Conservation (phyloP, 257 asterid genomes). For the Jacaranda copaia region DNA sequence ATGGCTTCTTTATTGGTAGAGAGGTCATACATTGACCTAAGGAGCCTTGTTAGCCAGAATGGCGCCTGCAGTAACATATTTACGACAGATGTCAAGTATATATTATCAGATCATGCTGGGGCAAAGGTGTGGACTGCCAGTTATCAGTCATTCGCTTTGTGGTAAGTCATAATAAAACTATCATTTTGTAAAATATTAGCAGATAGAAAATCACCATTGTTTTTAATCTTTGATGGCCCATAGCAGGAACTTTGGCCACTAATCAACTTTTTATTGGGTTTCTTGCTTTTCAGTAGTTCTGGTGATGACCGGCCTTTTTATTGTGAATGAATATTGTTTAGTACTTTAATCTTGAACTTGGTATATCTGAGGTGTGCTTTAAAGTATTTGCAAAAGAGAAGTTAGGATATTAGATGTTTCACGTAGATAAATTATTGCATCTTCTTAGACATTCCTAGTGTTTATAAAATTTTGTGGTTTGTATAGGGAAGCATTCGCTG, state of each 20-base stretch:
- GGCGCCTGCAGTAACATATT: slow-evolving; percentile 70
- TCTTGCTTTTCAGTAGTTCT: slow-evolving; percentile 14
- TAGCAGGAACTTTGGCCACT: not conserved
- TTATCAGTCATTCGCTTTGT: slow-evolving; percentile 76
- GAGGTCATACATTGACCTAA: slow-evolving; percentile 86
- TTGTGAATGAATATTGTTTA: slow-evolving; percentile 8
- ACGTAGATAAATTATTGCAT: not conserved
- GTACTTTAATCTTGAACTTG: slow-evolving; percentile 1
- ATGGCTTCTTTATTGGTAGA: slow-evolving; percentile 84
- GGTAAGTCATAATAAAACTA: slow-evolving; percentile 57
- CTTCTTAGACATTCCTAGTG: slow-evolving; percentile 24
- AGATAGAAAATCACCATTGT: not conserved
- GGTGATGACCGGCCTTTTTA: not conserved
- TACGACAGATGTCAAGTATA: slow-evolving; percentile 77
- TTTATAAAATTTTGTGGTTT: slow-evolving; percentile 19
- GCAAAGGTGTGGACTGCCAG: slow-evolving; percentile 91
- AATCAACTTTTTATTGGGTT: slow-evolving; percentile 18
- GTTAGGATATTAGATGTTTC: slow-evolving; percentile 15
- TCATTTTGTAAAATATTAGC: not conserved
- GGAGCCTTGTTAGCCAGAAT: slow-evolving; percentile 69
- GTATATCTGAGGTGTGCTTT: not conserved
- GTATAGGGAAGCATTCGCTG: slow-evolving; percentile 5
- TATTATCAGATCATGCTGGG: slow-evolving; percentile 75
- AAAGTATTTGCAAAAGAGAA: slow-evolving; percentile 7
- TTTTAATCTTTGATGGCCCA: not conserved